A percentile compares a stretch with the other conserved stretches of the same genome.
Evolutionary conservation across 202 grass and related monocot species (phyloP).

Genomic region (Setaria italica): DNA sequence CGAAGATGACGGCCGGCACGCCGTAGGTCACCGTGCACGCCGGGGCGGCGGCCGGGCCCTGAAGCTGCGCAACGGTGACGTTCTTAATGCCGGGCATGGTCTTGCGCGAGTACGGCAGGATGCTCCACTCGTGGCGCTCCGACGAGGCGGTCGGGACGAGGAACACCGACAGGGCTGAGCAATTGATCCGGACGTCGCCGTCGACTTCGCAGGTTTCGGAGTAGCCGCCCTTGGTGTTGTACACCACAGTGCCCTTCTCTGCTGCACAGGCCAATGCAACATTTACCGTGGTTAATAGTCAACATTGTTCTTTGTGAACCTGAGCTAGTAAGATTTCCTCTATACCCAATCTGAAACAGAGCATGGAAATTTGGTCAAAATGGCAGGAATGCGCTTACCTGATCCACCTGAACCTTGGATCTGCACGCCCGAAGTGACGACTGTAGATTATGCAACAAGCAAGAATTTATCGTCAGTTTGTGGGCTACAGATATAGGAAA

Average conservation of each 20-base stretch:
- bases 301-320: background rate
- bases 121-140: constrained; percentile 33
- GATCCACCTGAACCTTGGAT: background rate
- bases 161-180: background rate
- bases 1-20: constrained; percentile 35
- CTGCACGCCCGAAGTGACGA: background rate
- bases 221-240: background rate
- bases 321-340: background rate
- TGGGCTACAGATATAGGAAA: no score
- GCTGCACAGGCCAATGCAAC: background rate
- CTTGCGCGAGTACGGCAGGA: constrained; percentile 33
- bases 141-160: background rate
- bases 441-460: background rate
- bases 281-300: background rate
- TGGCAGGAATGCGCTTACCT: background rate
- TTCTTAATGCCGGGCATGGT: background rate
- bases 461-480: background rate
- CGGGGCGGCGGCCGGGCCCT: background rate
- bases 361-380: background rate
- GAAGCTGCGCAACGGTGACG: constrained; percentile 38
- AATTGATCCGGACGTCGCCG: constrained; percentile 26
- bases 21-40: constrained; percentile 27
- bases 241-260: background rate
- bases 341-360: background rate
- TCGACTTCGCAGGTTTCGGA: constrained; percentile 20